Conservation (phyloP, 2,329 filamentous ascomycete species). For the Pseudogymnoascus pannorum region DNA sequence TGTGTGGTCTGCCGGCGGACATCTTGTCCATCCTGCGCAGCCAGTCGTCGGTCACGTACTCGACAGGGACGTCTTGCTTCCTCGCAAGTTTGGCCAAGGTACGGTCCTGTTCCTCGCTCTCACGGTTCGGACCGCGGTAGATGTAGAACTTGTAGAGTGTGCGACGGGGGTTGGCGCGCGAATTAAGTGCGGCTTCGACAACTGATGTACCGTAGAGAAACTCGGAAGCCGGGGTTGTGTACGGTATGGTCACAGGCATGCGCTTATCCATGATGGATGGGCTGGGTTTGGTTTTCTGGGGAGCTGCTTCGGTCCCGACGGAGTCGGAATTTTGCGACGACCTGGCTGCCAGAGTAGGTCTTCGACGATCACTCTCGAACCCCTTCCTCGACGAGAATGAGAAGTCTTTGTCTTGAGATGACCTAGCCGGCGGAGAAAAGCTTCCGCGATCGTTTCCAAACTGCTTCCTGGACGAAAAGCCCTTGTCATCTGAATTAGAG, state of each 20-base stretch:
- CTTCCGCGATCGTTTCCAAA: background rate
- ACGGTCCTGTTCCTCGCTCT: conserved; percentile 39
- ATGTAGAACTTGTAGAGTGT: conserved; percentile 82
- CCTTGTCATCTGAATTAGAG: background rate
- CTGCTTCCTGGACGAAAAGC: background rate
- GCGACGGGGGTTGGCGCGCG: conserved; percentile 45
- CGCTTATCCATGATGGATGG: conserved; percentile 16
- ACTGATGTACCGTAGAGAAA: conserved; percentile 83
- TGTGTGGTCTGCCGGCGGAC: conserved; percentile 76
- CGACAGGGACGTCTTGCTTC: conserved; percentile 45
- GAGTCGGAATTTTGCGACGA: background rate
- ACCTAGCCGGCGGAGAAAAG: background rate
- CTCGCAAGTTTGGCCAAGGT: conserved; percentile 41
- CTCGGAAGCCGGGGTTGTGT: conserved; percentile 81
- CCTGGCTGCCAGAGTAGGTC: background rate
- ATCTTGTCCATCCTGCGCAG: conserved; percentile 73
- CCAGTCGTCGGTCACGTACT: conserved; percentile 51
- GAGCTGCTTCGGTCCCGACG: background rate
- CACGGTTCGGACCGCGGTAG: conserved; percentile 51
- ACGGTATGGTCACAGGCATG: conserved; percentile 43
- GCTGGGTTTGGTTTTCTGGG: background rate
- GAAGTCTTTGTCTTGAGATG: background rate
- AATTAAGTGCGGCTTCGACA: conserved; percentile 70
- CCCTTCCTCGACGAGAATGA: conserved; percentile 1
- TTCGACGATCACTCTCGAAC: background rate